These are phyloP conservation scores for Aotearoamyces nothofagi DNA, from an alignment of 2,329 filamentous ascomycete genomes.

Conservation along the genomic window DNA sequence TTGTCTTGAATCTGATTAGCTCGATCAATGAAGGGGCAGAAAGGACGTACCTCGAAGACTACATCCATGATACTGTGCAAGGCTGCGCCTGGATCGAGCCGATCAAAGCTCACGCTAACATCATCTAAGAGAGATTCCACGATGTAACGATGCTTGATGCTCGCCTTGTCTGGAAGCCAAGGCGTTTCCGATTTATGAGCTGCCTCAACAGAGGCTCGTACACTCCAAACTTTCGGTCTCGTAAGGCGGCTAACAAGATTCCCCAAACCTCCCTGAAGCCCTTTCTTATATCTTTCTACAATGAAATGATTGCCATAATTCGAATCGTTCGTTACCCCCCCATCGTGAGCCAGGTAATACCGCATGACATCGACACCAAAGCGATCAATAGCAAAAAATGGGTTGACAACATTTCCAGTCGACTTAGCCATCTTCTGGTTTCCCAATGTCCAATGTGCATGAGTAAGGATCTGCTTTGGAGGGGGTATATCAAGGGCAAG, in stretches of 20 bases:
- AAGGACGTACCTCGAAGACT: conserved; percentile 37
- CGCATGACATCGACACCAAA: conserved; percentile 81
- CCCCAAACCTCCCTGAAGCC: conserved; percentile 62
- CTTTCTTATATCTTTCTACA: conserved; percentile 62
- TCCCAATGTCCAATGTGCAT: conserved; percentile 92
- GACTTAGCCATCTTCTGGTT: conserved; percentile 94
- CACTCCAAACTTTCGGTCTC: conserved; percentile 52
- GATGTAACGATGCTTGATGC: conserved; percentile 24
- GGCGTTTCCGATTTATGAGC: too few relatives aligned
- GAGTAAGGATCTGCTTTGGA: conserved; percentile 68
- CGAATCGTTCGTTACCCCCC: conserved; percentile 61
- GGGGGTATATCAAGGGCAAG: conserved; percentile 72
- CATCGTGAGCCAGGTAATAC: conserved; percentile 74
- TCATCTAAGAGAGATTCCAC: conserved; percentile 24
- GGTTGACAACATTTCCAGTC: conserved; percentile 86
- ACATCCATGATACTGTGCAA: conserved; percentile 48
- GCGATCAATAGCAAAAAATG: conserved; percentile 76
- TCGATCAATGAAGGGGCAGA: conserved; percentile 1
- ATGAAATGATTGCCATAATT: conserved; percentile 75
- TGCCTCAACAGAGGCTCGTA: conserved; percentile 31
- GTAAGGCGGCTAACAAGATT: conserved; percentile 64
- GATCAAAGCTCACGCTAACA: conserved; percentile 42
- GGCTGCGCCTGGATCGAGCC: conserved; percentile 48
- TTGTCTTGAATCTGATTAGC: conserved; percentile 30
- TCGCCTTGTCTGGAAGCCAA: too few relatives aligned